A percentile compares a stretch with the other conserved stretches of the same genome.
These are phyloP conservation scores for Candida vaughaniae DNA, from an alignment of 805 yeast genomes.

Conservation along the genomic window DNA sequence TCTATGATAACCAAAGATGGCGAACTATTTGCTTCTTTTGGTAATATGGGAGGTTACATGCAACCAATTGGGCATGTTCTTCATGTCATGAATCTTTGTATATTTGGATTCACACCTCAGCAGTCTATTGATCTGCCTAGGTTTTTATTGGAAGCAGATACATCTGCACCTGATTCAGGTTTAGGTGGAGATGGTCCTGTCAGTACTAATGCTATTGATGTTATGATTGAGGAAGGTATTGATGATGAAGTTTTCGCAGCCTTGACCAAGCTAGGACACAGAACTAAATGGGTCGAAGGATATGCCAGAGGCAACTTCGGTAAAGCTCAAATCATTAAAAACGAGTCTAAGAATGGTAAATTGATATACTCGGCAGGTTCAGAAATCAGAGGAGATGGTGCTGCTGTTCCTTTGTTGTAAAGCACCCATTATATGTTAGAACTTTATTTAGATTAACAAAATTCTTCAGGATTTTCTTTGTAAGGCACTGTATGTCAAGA, in stretches of 20 bases:
- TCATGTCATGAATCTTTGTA: constrained; percentile 62
- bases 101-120: constrained; percentile 69
- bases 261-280: constrained; percentile 58
- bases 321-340: constrained; percentile 71
- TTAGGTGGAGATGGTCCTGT: constrained; percentile 66
- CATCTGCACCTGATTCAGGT: constrained; percentile 40
- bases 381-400: constrained; percentile 85
- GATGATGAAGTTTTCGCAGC: constrained; percentile 42
- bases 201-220: constrained; percentile 55
- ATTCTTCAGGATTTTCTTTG: too few species aligned
- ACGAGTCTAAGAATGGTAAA: constrained; percentile 37
- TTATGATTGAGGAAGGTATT: constrained; percentile 67
- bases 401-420: constrained; percentile 51
- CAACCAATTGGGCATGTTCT: constrained; percentile 87
- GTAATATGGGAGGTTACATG: constrained; percentile 85
- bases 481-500: too few species aligned
- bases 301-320: constrained; percentile 50
- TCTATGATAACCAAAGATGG: constrained; percentile 64
- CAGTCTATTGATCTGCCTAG: constrained; percentile 76
- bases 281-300: constrained; percentile 43
- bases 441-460: too few species aligned
- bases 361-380: constrained; percentile 68
- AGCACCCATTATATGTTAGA: too few species aligned
- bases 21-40: constrained; percentile 63
- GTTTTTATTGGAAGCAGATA: constrained; percentile 59